These are phyloP conservation scores for Boletus subparvulus DNA, from an alignment of 768 basidiomycete species.

Conservation along the genomic window DNA sequence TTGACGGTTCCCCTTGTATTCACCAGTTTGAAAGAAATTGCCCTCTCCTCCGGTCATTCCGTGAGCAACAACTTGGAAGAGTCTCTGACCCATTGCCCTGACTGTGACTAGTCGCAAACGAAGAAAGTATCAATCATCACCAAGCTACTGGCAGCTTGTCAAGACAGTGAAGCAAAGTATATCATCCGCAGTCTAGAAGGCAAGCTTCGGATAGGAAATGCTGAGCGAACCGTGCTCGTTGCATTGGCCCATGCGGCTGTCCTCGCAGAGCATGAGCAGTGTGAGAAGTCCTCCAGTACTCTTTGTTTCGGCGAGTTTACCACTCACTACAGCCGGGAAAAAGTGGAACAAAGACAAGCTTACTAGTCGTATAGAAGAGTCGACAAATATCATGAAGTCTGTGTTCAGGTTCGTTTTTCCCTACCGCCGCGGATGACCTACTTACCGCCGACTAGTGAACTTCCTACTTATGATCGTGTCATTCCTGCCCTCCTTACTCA, in stretches of 20 bases:
- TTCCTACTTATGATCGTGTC: slow-evolving; percentile 90
- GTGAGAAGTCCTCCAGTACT: slow-evolving; percentile 32
- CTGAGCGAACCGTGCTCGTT: slow-evolving; percentile 92
- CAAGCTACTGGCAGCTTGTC: slow-evolving; percentile 88
- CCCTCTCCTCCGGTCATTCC: slow-evolving; percentile 77
- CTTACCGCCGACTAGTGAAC: slow-evolving; percentile 57
- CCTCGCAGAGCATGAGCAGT: slow-evolving; percentile 70
- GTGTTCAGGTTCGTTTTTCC: slow-evolving; percentile 76
- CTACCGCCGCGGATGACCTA: background rate
- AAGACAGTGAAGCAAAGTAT: slow-evolving; percentile 92
- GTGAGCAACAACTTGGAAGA: slow-evolving; percentile 40
- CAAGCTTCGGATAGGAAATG: slow-evolving; percentile 95
- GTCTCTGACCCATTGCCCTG: background rate
- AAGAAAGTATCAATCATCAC: slow-evolving; percentile 96
- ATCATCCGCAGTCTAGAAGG: slow-evolving; percentile 95
- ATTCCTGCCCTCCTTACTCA: slow-evolving; percentile 83
- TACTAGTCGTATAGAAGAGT: slow-evolving; percentile 70
- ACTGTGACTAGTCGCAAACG: slow-evolving; percentile 69
- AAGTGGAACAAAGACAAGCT: slow-evolving; percentile 76
- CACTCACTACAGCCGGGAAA: slow-evolving; percentile 54
- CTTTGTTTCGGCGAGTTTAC: background rate
- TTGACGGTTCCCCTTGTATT: slow-evolving; percentile 90
- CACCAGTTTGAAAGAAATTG: slow-evolving; percentile 86
- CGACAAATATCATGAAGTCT: slow-evolving; percentile 73
- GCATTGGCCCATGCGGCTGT: slow-evolving; percentile 92